Base-by-base conservation (phyloP, 208 protist genomes). In the Leptomonas seymouri region DNA sequence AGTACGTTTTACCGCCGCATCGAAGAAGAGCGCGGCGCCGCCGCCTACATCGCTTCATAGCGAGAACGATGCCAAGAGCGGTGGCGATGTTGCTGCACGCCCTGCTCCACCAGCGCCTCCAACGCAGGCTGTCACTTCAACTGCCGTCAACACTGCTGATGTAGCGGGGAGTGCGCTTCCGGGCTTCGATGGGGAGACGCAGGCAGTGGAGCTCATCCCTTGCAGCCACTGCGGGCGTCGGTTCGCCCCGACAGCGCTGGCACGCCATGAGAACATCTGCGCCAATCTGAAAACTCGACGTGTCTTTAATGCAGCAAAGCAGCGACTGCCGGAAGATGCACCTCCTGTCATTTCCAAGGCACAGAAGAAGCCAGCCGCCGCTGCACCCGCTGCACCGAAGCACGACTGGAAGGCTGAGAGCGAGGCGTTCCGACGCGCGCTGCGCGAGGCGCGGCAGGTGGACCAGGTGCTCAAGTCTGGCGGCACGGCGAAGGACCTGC, bases 351-450 rank as follows among this genome's bases (percentile, higher is more conserved):
- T 50, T 4, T 21, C 30, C 23, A 55, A 57, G 21, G 2, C 61
- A 9, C 21, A 28, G 12, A 67, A 67, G 51, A 58, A 58, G 27
- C 63, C 56, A 28, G 21, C 5, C 18, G 34, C 50, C 18, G 34
- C 14, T 0, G 23, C 69, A 1, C n/a, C 54, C 3, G 48, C 53
- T 6, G 69, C 67, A 51, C 75, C 74, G 4, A 91, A 87, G 76
- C 87, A 87, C 50, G 80, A 97, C 67, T 97, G 91, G 88, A 74
- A 82, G 50, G 80, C 89, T 14, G 88, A 95, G 72, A 96, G 90
- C 67, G 76, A 89, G 34, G 84, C 87, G 3, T 96, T 97, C 44
- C 84, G 91, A 0, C 77, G 72, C 0, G 83, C 91, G 11, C 67
- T 97, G 81, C 80, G 84, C 15, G 85, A 91, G 49, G 93, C 93